Evolutionary conservation across 192 early-diverging fungal species (phyloP).

Genomic region (Piromyces sp.): DNA sequence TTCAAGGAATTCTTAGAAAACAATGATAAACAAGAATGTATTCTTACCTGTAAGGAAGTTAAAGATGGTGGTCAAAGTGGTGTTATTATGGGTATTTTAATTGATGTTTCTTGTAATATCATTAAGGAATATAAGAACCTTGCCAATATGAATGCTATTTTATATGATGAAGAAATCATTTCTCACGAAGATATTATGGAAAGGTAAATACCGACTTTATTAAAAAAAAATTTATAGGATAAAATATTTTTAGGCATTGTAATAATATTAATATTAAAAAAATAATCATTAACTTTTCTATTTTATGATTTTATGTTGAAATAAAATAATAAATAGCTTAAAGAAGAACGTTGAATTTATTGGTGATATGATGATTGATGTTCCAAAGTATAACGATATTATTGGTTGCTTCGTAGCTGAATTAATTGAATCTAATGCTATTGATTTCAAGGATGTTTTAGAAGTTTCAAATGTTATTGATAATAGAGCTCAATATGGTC

Average conservation of each 20-base stretch:
- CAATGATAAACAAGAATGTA: neutral
- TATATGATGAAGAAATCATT: neutral
- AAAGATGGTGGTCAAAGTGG: neutral
- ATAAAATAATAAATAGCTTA: too few relatives aligned
- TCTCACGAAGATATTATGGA: neutral
- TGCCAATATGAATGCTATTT: neutral
- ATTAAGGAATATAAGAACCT: neutral
- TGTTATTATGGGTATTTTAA: neutral
- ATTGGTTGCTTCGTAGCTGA: neutral
- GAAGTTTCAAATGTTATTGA: neutral
- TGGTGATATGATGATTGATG: neutral
- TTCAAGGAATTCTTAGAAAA: constrained; percentile 34
- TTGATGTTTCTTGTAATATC: neutral
- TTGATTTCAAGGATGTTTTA: neutral
- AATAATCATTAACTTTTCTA: too few relatives aligned
- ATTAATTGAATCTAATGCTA: neutral
- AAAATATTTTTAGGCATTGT: too few relatives aligned
- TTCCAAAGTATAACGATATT: neutral
- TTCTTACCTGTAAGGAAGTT: neutral
- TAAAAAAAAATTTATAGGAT: too few relatives aligned
- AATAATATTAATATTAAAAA: too few relatives aligned
- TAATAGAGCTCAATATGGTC: neutral
- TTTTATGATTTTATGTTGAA: too few relatives aligned
- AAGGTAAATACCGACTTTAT: neutral
- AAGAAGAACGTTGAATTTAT: neutral